These are phyloP conservation scores for Penicillium odoratum DNA, from an alignment of 495 filamentous ascomycete species.

Conservation along the genomic window DNA sequence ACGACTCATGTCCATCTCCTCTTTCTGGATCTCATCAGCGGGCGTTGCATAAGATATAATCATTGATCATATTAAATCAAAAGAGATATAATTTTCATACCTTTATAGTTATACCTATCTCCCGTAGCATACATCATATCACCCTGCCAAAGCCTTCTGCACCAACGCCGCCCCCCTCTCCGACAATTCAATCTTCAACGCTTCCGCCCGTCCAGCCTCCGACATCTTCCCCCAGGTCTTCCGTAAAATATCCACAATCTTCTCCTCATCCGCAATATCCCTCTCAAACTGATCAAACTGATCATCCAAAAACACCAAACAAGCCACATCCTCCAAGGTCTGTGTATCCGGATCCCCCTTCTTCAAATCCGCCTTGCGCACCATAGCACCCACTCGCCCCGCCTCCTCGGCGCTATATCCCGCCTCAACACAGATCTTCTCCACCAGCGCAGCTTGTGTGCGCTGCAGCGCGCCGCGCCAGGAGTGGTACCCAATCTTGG, in stretches of 20 bases:
- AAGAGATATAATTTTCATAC: not conserved
- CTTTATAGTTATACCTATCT: not conserved
- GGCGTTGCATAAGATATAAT: constrained; percentile 1
- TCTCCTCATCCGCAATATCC: constrained; percentile 63
- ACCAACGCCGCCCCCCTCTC: constrained; percentile 61
- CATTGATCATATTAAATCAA: not conserved
- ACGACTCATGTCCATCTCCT: not conserved
- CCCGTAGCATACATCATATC: not conserved
- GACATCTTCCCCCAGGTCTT: constrained; percentile 90
- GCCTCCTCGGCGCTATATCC: constrained; percentile 52
- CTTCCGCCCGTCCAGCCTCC: constrained; percentile 62
- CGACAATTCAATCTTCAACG: constrained; percentile 62
- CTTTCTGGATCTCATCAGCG: constrained; percentile 5
- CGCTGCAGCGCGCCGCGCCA: constrained; percentile 74
- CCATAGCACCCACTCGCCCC: constrained; percentile 56
- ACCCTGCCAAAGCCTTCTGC: constrained; percentile 56
- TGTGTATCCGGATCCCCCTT: constrained; percentile 63
- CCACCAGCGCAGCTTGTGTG: constrained; percentile 63
- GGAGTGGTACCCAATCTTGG: constrained; percentile 67
- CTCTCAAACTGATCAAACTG: constrained; percentile 77
- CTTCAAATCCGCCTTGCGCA: constrained; percentile 66
- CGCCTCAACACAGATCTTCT: constrained; percentile 51
- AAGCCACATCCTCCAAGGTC: constrained; percentile 79
- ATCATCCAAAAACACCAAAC: constrained; percentile 82
- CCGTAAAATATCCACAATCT: constrained; percentile 67